Percentiles rank a stretch among this genome's conserved stretches.
phyloP scores from a whole-genome alignment of 139 green algal genomes.

The Coelastrella sp. region DNA sequence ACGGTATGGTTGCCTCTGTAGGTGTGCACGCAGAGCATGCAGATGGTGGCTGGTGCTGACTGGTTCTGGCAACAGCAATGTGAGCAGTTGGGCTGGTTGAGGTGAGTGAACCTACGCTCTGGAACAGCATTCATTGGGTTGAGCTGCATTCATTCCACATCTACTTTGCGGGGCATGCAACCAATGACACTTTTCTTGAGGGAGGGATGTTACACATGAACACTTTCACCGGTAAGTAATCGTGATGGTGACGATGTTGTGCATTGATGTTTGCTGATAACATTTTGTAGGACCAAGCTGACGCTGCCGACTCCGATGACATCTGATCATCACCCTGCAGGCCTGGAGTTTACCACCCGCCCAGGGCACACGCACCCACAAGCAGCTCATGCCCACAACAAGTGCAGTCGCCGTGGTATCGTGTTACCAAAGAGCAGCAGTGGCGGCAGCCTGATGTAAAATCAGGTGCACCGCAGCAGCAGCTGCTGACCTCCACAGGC shows the following conservation, averaged over 20 bases:
- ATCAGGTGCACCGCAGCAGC: not conserved
- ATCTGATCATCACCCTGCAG: not conserved
- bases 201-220: too few species aligned
- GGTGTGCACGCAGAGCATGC: not conserved
- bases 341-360: conserved; percentile 12
- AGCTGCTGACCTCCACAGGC: not conserved
- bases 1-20: not conserved
- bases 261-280: too few species aligned
- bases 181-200: too few species aligned
- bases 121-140: too few species aligned
- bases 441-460: not conserved
- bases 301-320: too few species aligned
- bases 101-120: not conserved
- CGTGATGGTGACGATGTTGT: too few species aligned
- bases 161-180: too few species aligned
- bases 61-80: conserved; percentile 44
- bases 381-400: not conserved
- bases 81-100: conserved; percentile 22
- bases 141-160: too few species aligned
- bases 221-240: too few species aligned
- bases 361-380: not conserved
- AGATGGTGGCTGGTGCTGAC: conserved; percentile 7
- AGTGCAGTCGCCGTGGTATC: not conserved
- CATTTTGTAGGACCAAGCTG: too few species aligned
- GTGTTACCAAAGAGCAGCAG: not conserved